A percentile compares a stretch with the other conserved stretches of the same genome.
Evolutionary conservation across 768 basidiomycete species (phyloP).

Genomic region (Pulveroboletus ravenelii): DNA sequence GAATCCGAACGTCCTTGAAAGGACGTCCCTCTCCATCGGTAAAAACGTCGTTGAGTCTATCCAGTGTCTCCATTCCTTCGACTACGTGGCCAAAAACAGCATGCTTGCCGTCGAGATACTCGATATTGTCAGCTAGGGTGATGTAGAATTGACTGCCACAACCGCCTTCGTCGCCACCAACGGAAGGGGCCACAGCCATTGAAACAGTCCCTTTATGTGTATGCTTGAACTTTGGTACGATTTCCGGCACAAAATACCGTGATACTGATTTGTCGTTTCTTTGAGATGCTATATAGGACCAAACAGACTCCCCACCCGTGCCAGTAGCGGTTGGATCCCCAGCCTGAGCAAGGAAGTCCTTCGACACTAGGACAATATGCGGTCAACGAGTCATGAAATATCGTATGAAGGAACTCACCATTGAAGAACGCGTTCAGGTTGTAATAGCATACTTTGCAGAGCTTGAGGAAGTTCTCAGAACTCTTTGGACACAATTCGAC

Average conservation of each 20-base stretch:
- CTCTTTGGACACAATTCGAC: slow-evolving; percentile 85
- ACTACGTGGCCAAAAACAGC: slow-evolving; percentile 95
- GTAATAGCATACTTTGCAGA: slow-evolving; percentile 97
- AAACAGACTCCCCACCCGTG: slow-evolving; percentile 87
- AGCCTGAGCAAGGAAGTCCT: slow-evolving; percentile 93
- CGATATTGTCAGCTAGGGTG: slow-evolving; percentile 84
- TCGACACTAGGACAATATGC: slow-evolving; percentile 60
- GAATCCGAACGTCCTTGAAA: slow-evolving; percentile 88
- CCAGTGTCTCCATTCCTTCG: slow-evolving; percentile 87
- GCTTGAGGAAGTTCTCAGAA: slow-evolving; percentile 94
- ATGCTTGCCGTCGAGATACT: slow-evolving; percentile 93
- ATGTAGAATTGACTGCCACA: slow-evolving; percentile 97
- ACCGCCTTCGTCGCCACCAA: slow-evolving; percentile 64
- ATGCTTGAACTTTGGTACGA: slow-evolving; percentile 81
- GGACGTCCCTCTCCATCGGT: slow-evolving; percentile 86
- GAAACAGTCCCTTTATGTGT: slow-evolving; percentile 82
- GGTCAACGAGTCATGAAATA: slow-evolving; percentile 1
- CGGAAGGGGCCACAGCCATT: slow-evolving; percentile 91
- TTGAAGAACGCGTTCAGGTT: slow-evolving; percentile 98
- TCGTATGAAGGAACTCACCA: slow-evolving; percentile 48
- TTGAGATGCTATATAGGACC: slow-evolving; percentile 65
- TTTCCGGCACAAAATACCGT: slow-evolving; percentile 88
- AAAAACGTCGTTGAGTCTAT: slow-evolving; percentile 89
- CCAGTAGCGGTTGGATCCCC: slow-evolving; percentile 98
- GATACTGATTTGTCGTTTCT: slow-evolving; percentile 32